Base-by-base conservation (phyloP, 352 stramenopile genomes). In the Halophytophthora batemanensis region DNA sequence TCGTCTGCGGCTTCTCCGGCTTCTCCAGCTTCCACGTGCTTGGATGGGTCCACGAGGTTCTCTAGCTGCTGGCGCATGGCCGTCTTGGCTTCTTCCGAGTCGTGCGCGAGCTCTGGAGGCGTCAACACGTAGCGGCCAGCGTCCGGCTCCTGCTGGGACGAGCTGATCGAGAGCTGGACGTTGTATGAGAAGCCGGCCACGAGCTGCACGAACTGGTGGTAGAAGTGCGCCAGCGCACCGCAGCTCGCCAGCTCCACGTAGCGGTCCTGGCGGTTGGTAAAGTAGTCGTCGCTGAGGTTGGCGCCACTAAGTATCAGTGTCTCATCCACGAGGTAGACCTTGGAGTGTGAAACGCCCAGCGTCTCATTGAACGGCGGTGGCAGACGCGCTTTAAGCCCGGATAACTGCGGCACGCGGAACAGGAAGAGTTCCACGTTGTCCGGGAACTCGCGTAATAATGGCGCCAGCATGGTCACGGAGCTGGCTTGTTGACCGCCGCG, bases 231-330 rank as follows among this genome's bases (percentile, higher is more conserved):
- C 2, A 92, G 61, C 3, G 55, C 65, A 1, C 66, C 55, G 36
- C 72, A 87, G 28, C 77, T 34, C 13, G 63, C 50, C 38, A 93
- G 59, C 40, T 91, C 56, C 41, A 93, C 66, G 59, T 93, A 93
- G 18, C 85, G 71, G 48, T 93, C 85, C 45, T 92, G 82, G 29
- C 85, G 56, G 40, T 88, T 85, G 1, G 81, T 91, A 19, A 95
- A 95, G 43, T 95, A 95, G 53, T 93, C 83, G 2, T 72, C 58
- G 48, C 78, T 91, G 6, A 95, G 56, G 50, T 95, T 95, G 7
- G 85, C 85, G 10, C 83, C 85, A 43, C 77, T 90, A 12, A 93
- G 71, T 35, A 93, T 74, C 23, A 93, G 69, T 22, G 66, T 86
- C 45, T 92, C 77, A 59, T 95, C 85, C 39, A 83, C 76, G 8